Evolutionary conservation across 768 basidiomycete genomes (phyloP).

Genomic region (Paxillus ammoniavirescens): DNA sequence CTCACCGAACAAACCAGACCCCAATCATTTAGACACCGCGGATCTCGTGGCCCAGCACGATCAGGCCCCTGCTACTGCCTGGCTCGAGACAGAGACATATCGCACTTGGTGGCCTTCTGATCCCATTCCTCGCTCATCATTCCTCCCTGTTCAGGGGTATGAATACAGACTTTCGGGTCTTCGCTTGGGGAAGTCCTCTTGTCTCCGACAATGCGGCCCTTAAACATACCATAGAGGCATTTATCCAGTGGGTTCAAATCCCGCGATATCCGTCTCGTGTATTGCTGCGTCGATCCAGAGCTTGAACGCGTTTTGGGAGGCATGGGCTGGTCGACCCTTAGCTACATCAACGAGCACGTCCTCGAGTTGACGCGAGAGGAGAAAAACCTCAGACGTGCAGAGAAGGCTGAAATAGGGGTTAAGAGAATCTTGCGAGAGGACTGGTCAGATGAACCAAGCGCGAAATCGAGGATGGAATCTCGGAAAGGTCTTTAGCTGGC

Average conservation of each 20-base stretch:
- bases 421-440: conserved; percentile 38
- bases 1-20: conserved; percentile 34
- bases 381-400: no score
- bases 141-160: conserved; percentile 57
- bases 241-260: conserved; percentile 8
- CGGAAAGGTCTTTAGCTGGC: conserved; percentile 60
- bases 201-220: conserved; percentile 41
- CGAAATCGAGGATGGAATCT: conserved; percentile 7
- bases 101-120: no score
- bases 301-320: conserved; percentile 37
- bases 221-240: conserved; percentile 35
- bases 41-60: no score
- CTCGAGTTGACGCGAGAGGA: conserved; percentile 28
- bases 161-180: conserved; percentile 47
- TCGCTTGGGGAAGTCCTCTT: conserved; percentile 66
- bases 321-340: conserved; percentile 46
- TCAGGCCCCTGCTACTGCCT: no score
- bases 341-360: conserved; percentile 63
- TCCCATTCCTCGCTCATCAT: no score
- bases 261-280: no score
- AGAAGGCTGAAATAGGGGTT: no score
- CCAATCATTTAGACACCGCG: no score
- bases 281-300: conserved; percentile 46
- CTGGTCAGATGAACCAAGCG: conserved; percentile 40
- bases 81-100: no score